A percentile compares a stretch with the other conserved stretches of the same genome.
These are phyloP conservation scores for Fistulinella prunicolor DNA, from an alignment of 768 basidiomycete genomes.

Conservation along the genomic window DNA sequence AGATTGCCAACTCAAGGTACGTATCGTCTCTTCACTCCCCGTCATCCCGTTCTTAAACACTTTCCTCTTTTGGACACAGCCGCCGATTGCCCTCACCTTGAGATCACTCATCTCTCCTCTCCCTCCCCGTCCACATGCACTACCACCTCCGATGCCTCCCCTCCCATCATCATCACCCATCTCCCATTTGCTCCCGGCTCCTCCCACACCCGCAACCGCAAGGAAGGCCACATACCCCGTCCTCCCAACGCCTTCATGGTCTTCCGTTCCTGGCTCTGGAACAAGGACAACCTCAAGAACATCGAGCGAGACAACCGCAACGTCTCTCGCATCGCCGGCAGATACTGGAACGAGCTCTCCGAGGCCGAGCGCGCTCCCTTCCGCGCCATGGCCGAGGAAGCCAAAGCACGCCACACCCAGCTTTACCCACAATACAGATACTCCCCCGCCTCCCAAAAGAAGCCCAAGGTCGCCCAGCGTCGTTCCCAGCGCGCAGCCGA, in stretches of 20 bases:
- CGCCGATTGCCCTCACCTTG: conserved; percentile 26
- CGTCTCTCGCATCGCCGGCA: conserved; percentile 66
- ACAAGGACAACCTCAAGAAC: conserved; percentile 44
- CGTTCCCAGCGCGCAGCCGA: conserved; percentile 32
- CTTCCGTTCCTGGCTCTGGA: conserved; percentile 68
- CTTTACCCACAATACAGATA: conserved; percentile 64
- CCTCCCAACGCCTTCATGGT: conserved; percentile 88
- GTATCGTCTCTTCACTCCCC: conserved; percentile 16
- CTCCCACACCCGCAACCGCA: conserved; percentile 42
- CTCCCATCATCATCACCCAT: conserved; percentile 23
- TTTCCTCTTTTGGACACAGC: conserved; percentile 35
- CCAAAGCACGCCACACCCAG: conserved; percentile 44
- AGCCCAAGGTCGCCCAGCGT: conserved; percentile 29
- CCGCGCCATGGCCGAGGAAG: conserved; percentile 45
- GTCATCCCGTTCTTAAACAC: conserved; percentile 33
- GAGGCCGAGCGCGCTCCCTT: conserved; percentile 46
- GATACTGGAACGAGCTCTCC: conserved; percentile 60
- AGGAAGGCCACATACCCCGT: conserved; percentile 58
- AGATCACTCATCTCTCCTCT: conserved; percentile 4
- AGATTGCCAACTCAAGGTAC: conserved; percentile 37
- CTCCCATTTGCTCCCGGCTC: conserved; percentile 30
- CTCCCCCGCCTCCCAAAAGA: conserved; percentile 42
- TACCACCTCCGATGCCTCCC: conserved; percentile 15
- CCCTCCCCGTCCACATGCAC: conserved; percentile 21
- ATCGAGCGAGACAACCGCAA: conserved; percentile 70